Conservation (phyloP, 1,284 basidiomycete species). For the Athelia psychrophila region DNA sequence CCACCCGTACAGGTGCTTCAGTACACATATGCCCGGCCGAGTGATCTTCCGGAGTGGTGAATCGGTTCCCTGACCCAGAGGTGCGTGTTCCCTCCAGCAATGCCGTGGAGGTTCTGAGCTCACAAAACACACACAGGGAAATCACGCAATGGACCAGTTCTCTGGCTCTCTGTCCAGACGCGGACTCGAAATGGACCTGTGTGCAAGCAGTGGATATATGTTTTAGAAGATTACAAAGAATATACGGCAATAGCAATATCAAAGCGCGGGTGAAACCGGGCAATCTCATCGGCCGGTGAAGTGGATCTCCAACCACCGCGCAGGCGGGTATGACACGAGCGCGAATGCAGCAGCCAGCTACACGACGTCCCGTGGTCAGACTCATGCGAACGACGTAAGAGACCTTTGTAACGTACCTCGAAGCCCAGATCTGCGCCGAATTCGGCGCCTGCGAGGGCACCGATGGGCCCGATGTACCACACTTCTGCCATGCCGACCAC, state of each 20-base stretch:
- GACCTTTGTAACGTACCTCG: conserved; percentile 36
- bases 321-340: conserved; percentile 36
- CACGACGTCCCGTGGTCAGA: background rate
- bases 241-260: background rate
- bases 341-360: conserved; percentile 41
- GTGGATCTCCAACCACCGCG: conserved; percentile 44
- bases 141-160: too few species aligned
- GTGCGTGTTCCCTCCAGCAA: too few species aligned
- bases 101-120: too few species aligned
- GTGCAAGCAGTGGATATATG: too few species aligned
- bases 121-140: too few species aligned
- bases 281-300: conserved; percentile 31
- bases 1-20: too few species aligned
- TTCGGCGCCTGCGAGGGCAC: conserved; percentile 34
- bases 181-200: too few species aligned
- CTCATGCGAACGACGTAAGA: conserved; percentile 2
- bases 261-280: background rate
- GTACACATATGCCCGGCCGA: too few species aligned
- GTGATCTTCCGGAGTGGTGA: too few species aligned
- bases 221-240: too few species aligned
- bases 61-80: too few species aligned
- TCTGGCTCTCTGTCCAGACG: too few species aligned
- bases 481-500: conserved; percentile 46
- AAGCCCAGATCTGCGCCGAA: conserved; percentile 58
- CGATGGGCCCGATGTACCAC: conserved; percentile 55